phyloP scores from a whole-genome alignment of 805 yeast species.

The Starmerella sp. region DNA sequence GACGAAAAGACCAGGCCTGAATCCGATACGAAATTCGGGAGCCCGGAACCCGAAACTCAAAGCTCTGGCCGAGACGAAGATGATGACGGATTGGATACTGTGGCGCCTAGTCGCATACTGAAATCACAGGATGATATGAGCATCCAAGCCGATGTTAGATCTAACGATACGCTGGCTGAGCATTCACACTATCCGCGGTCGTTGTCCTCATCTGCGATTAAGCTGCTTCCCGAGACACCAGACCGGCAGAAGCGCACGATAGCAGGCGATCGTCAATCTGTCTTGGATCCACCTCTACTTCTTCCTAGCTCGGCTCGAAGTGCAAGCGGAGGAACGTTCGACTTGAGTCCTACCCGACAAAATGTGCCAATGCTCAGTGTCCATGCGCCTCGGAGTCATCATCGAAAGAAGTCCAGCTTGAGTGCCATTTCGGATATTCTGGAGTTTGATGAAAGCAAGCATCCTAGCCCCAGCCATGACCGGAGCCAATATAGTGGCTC shows the following conservation, averaged over 20 bases:
- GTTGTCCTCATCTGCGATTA: neutral
- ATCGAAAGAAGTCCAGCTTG: neutral
- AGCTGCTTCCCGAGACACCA: neutral
- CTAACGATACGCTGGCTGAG: no score
- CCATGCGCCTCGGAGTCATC: neutral
- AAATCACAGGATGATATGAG: neutral
- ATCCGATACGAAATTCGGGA: neutral
- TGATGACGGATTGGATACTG: neutral
- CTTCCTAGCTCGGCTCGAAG: slow-evolving; percentile 5
- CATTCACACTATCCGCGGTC: no score
- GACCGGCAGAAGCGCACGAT: neutral
- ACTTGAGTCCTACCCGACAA: slow-evolving; percentile 8
- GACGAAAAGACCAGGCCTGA: neutral
- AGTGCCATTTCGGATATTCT: slow-evolving; percentile 4
- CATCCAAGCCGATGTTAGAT: no score
- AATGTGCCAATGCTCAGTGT: neutral
- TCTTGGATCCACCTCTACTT: neutral
- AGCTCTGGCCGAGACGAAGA: neutral
- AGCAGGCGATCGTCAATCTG: neutral
- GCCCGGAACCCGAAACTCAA: neutral
- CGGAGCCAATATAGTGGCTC: neutral
- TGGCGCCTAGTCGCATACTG: neutral
- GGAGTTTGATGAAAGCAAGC: slow-evolving; percentile 7
- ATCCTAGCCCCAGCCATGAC: neutral
- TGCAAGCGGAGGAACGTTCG: slow-evolving; percentile 11